Conservation (phyloP, 805 yeast species). For the Metschnikowia koreensis region DNA sequence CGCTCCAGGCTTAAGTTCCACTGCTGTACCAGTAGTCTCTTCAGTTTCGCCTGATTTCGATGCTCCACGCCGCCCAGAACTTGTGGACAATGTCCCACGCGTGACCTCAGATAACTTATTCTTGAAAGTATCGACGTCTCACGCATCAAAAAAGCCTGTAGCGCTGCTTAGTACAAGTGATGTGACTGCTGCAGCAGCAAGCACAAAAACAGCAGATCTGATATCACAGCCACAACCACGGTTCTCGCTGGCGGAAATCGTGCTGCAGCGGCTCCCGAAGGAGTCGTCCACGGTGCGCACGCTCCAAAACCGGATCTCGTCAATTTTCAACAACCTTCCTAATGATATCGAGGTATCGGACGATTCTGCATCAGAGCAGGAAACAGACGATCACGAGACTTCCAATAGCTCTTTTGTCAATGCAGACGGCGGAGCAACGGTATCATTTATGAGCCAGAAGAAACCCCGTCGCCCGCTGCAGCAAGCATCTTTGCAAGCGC, state of each 20-base stretch:
- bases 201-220: conserved; percentile 21
- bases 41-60: not conserved
- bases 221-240: not conserved
- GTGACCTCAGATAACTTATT: conserved; percentile 38
- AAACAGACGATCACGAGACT: conserved; percentile 24
- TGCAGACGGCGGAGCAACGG: not conserved
- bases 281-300: conserved; percentile 15
- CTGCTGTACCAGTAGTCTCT: conserved; percentile 3
- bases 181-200: conserved; percentile 28
- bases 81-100: conserved; percentile 16
- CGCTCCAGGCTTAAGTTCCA: not conserved
- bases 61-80: not conserved
- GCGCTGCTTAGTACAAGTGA: conserved; percentile 24
- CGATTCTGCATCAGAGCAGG: conserved; percentile 44
- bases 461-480: not conserved
- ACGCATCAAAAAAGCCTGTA: conserved; percentile 21
- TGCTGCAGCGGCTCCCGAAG: conserved; percentile 1
- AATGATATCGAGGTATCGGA: conserved; percentile 47
- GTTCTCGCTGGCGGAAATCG: not conserved
- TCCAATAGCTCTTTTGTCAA: not conserved
- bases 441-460: not conserved
- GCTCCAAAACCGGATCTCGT: conserved; percentile 34
- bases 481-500: not conserved
- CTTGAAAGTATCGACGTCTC: conserved; percentile 29
- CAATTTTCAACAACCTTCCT: conserved; percentile 45